Evolutionary conservation across 169 alveolate genomes (phyloP).

Genomic region (Plasmodium gonderi): DNA sequence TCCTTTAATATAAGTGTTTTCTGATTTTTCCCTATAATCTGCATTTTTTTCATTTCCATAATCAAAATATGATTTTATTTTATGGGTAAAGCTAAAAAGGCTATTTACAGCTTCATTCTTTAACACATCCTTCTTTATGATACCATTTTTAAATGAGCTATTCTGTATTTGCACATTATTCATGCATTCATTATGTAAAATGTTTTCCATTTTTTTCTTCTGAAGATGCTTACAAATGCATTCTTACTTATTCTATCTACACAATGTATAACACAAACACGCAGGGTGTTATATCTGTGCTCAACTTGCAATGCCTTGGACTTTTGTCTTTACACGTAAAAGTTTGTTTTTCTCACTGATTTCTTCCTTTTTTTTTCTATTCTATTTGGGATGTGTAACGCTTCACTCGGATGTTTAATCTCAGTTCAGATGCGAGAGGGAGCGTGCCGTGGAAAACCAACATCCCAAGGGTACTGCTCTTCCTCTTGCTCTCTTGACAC

Average conservation of each 20-base stretch:
- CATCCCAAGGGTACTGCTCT: too few species aligned
- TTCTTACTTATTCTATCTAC: not conserved
- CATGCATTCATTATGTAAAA: not conserved
- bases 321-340: too few species aligned
- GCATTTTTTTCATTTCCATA: not conserved
- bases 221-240: not conserved
- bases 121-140: not conserved
- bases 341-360: too few species aligned
- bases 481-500: too few species aligned
- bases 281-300: too few species aligned
- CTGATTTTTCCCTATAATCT: not conserved
- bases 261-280: too few species aligned
- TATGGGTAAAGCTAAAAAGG: not conserved
- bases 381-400: too few species aligned
- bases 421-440: too few species aligned
- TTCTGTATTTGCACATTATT: not conserved
- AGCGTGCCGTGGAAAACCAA: too few species aligned
- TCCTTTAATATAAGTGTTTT: not conserved
- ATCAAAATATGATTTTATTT: not conserved
- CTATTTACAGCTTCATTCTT: not conserved
- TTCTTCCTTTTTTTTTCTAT: too few species aligned
- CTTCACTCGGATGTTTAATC: too few species aligned
- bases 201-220: slow-evolving; percentile 5
- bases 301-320: too few species aligned
- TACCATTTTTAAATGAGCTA: not conserved